Conservation (phyloP, 257 asterid genomes). For the Linderniella brevidens region DNA sequence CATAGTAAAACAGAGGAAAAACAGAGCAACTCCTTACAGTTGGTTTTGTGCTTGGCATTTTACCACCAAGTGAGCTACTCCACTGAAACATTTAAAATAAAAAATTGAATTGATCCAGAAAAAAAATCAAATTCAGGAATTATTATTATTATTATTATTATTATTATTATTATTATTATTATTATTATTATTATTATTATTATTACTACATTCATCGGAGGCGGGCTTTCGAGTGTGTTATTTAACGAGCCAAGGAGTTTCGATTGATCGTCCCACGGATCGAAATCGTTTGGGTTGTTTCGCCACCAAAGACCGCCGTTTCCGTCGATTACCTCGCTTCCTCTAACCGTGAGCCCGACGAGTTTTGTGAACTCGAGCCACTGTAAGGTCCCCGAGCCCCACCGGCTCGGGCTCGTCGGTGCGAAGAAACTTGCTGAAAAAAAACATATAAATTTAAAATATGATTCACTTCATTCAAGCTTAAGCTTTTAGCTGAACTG, state of each 20-base stretch:
- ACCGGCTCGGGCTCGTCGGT: constrained; percentile 47
- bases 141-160: too few species aligned
- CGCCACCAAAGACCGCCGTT: constrained; percentile 50
- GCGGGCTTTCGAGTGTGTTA: neutral
- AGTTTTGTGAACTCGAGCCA: constrained; percentile 83
- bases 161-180: too few species aligned
- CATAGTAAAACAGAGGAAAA: neutral
- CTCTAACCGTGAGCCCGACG: constrained; percentile 63
- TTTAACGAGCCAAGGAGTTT: neutral
- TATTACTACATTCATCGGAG: too few species aligned
- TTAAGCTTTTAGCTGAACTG: too few species aligned
- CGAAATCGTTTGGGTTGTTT: too few species aligned
- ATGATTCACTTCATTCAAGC: too few species aligned
- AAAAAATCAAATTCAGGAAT: too few species aligned
- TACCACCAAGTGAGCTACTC: constrained; percentile 36
- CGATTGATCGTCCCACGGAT: neutral
- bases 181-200: too few species aligned
- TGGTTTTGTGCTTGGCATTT: constrained; percentile 77
- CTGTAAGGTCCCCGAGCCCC: constrained; percentile 78
- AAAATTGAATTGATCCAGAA: neutral
- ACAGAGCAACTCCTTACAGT: constrained; percentile 36
- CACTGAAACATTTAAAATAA: neutral
- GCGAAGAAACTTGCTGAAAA: too few species aligned
- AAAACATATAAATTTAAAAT: too few species aligned
- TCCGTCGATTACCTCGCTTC: constrained; percentile 68